These are phyloP conservation scores for Ceratocystis destructans DNA, from an alignment of 2,329 filamentous ascomycete species.

Conservation along the genomic window DNA sequence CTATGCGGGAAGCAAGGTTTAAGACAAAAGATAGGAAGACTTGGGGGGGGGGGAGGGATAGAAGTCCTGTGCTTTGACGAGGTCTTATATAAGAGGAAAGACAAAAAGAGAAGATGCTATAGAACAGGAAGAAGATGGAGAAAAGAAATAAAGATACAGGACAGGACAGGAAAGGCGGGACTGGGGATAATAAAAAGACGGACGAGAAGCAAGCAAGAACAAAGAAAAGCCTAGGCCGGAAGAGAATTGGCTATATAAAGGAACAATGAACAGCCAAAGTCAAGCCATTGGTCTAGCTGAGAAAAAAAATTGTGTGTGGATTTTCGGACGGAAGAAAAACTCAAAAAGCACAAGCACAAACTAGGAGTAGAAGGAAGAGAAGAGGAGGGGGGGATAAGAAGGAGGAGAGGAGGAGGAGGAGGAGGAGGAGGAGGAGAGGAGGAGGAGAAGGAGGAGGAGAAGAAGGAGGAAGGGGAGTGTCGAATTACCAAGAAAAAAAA, in stretches of 20 bases:
- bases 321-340: conserved; percentile 6
- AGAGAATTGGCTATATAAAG: conserved; percentile 2
- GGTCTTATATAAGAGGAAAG: background rate
- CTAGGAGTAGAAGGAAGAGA: background rate
- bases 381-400: background rate
- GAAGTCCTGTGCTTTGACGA: background rate
- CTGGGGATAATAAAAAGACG: background rate
- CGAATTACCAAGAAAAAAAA: conserved; percentile 5
- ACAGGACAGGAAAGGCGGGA: background rate
- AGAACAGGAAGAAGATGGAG: background rate
- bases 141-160: background rate
- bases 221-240: conserved; percentile 2
- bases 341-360: conserved; percentile 5
- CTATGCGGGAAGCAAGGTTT: no score
- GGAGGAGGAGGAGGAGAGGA: background rate
- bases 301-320: background rate
- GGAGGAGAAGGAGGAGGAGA: no score
- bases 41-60: background rate
- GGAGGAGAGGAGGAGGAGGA: background rate
- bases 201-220: background rate
- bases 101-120: background rate
- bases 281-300: background rate
- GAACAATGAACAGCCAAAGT: conserved; percentile 6
- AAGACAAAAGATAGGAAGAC: background rate
- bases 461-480: conserved; percentile 13